Base-by-base conservation (phyloP, 1,284 basidiomycete genomes). In the Ganoderma multipileum region DNA sequence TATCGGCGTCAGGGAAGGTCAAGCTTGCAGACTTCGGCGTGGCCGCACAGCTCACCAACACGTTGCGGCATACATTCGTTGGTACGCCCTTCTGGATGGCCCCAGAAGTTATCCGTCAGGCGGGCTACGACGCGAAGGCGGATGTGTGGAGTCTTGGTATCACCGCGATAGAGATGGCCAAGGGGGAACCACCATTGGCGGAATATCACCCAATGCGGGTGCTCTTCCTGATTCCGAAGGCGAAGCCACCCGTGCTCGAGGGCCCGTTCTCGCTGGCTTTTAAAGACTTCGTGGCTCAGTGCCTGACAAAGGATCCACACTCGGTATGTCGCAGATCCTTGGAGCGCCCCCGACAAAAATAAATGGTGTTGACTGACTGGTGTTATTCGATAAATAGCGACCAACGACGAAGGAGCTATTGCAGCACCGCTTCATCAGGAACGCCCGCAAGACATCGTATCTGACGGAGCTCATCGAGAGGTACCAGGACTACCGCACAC, bases 41-140 rank as follows among this genome's bases (percentile, higher is more conserved):
- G 12, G 96, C 96, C 6, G 96, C 96, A 2, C 96, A 97, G 79
- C 88, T 98, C 68, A 94, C 92, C 61, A 93, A 85, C 79, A 97
- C 95, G 0, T 83, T 95, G 65, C 88, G 96, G 66, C 95, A 97
- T 79, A 98, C 96, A 0, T 97, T 98, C 77, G 96, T 98, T 67
- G 95, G 95, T 33, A 98, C 97, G 5, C 96, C 96, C 0, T 98
- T 96, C 78, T 98, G 96, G 96, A 97, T 97, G 96, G 96, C 96
- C 2, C 96, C 96, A 7, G 96, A 98, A 79, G 96, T 98, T 57
- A 99, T 99, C 76, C 90, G 95, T 38, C 98, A 99, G 81, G 94
- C 96, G 8, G 97, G 97, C 1, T 99, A 99, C 81, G 97, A 99
- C 77, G 88, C 92, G 2, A 95, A 96, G 79, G 97, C 97, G 7